Conservation (phyloP, 2,329 filamentous ascomycete genomes). For the Clarireedia monteithiana region DNA sequence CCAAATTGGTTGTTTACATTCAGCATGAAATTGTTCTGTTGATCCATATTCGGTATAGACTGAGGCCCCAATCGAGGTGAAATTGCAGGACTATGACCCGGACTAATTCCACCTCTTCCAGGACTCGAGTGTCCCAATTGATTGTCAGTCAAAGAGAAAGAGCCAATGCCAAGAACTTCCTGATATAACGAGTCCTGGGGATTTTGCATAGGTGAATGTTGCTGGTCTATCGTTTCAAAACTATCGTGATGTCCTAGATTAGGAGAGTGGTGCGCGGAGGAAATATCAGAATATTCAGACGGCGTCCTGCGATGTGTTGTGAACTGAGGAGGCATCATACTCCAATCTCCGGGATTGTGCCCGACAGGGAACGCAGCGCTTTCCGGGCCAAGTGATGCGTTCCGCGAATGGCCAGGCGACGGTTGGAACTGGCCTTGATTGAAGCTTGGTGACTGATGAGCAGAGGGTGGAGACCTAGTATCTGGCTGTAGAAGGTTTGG, state of each 20-base stretch:
- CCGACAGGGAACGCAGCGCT: constrained; percentile 42
- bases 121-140: constrained; percentile 50
- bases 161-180: constrained; percentile 68
- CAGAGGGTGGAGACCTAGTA: constrained; percentile 28
- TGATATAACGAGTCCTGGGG: constrained; percentile 71
- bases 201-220: constrained; percentile 73
- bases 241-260: constrained; percentile 69
- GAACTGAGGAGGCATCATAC: constrained; percentile 52
- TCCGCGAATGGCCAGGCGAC: constrained; percentile 27
- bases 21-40: constrained; percentile 37
- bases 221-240: constrained; percentile 64
- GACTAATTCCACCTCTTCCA: constrained; percentile 62
- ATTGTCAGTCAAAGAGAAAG: constrained; percentile 70
- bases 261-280: constrained; percentile 76
- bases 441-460: constrained; percentile 28
- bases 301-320: constrained; percentile 75
- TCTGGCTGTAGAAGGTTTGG: constrained; percentile 25
- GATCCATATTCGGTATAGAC: constrained; percentile 44
- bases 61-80: constrained; percentile 54
- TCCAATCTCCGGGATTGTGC: constrained; percentile 48
- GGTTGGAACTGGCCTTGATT: constrained; percentile 26
- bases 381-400: constrained; percentile 29
- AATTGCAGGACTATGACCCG: constrained; percentile 65
- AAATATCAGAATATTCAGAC: constrained; percentile 90
- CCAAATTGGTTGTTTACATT: constrained; percentile 40